Percentiles rank a stretch among this genome's conserved stretches.
Evolutionary conservation across 164 flowering plant species (phyloP).

Genomic region (Sedum album): DNA sequence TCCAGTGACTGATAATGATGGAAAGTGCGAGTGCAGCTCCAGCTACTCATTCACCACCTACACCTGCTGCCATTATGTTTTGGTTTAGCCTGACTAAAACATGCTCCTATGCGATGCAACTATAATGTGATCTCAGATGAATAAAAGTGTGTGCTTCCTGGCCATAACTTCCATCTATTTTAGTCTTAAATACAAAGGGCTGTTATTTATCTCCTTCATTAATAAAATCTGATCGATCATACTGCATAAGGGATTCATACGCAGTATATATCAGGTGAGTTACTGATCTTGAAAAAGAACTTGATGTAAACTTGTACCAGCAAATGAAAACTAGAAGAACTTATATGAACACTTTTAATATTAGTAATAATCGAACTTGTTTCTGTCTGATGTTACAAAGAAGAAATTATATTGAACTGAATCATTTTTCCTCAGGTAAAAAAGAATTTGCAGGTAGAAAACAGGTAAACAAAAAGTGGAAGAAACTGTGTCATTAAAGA

Average conservation of each 20-base stretch:
- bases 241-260: no score
- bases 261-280: no score
- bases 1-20: slow-evolving; percentile 40
- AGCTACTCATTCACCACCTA: slow-evolving; percentile 45
- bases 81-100: background rate
- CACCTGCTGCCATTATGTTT: slow-evolving; percentile 30
- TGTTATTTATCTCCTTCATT: background rate
- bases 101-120: background rate
- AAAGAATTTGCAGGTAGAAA: background rate
- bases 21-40: slow-evolving; percentile 64
- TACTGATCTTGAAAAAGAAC: no score
- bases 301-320: no score
- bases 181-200: no score
- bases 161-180: background rate
- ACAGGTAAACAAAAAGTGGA: slow-evolving; percentile 3
- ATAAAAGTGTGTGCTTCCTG: background rate
- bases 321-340: background rate
- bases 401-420: background rate
- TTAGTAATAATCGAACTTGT: background rate
- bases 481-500: slow-evolving; percentile 12
- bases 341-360: background rate
- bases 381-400: background rate
- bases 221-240: background rate
- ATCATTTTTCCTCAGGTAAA: background rate
- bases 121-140: background rate